Evolutionary conservation across 2,329 filamentous ascomycete species (phyloP).

Genomic region (Aspergillus caelatus): DNA sequence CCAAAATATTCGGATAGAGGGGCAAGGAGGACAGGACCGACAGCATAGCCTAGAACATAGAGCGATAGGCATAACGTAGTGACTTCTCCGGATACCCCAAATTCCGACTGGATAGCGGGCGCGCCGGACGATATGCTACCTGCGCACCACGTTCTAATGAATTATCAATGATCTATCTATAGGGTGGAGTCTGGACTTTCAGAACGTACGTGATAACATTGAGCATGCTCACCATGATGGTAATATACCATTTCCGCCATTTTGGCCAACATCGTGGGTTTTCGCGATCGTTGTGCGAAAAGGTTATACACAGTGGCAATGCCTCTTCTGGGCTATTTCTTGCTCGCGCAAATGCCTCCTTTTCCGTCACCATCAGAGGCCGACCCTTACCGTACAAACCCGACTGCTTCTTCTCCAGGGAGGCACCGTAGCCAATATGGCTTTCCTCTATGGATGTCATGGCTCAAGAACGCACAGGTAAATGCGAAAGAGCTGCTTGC

Average conservation of each 20-base stretch:
- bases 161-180: background rate
- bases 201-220: constrained; percentile 31
- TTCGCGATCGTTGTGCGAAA: constrained; percentile 26
- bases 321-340: constrained; percentile 27
- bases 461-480: background rate
- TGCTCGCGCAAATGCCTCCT: constrained; percentile 29
- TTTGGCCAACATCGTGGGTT: constrained; percentile 47
- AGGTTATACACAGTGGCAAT: constrained; percentile 26
- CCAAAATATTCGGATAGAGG: constrained; percentile 42
- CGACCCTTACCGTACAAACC: constrained; percentile 17
- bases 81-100: constrained; percentile 33
- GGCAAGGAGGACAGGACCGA: constrained; percentile 33
- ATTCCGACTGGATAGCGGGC: constrained; percentile 27
- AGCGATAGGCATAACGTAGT: constrained; percentile 37
- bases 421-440: background rate
- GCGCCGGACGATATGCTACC: constrained; percentile 34
- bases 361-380: constrained; percentile 23
- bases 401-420: constrained; percentile 18
- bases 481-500: background rate
- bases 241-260: constrained; percentile 47
- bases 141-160: constrained; percentile 28
- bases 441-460: background rate
- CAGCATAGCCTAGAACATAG: constrained; percentile 32
- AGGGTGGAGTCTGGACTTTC: too few relatives aligned
- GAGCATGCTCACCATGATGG: constrained; percentile 41